Base-by-base conservation (phyloP, 176 grass and related monocot species). In the Chloris gayana region DNA sequence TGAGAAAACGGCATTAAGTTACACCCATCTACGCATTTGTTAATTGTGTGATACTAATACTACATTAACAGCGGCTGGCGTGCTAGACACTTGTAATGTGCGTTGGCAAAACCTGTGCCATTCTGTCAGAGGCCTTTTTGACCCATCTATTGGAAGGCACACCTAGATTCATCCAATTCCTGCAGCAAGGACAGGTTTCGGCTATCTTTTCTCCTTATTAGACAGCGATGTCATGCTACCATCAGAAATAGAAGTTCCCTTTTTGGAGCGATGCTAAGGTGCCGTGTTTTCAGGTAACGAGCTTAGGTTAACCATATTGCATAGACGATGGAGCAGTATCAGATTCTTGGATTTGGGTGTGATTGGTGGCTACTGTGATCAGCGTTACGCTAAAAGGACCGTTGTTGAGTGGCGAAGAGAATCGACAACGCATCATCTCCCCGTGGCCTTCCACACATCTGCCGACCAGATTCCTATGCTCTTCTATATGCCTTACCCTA, bases 381-480 rank as follows among this genome's bases (percentile, higher is more conserved):
- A 58, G 25, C 11, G 41, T 38, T 41, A 19, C 65, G 11, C 0
- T 10, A 41, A 58, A 39, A 47, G 50, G 37, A 81, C 21, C 34
- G 54, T 57, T 45, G 54, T 57, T 45, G 29, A 76, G 82, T 46
- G 82, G 27, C 56, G 56, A 69, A 71, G 34, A 46, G 70, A 76
- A 81, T n/a, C 9, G 64, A 37, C 31, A 54, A 37, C 35, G 19
- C 54, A 85, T 65, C 25, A 58, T 65, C 19, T 39, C 19, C 54
- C 47, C 63, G 64, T 83, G 45, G 67, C 66, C 45, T 70, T 69
- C 61, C 0, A 34, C 60, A 62, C 63, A 62, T 64, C 61, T 63
- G 33, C 82, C 64, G 34, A 89, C 72, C 56, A 14, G 77, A 76
- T 89, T 80, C 73, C 47, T 64, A 71, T 75, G 42, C 74, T 81